Conservation (phyloP, 2,329 filamentous ascomycete genomes). For the Cercospora brassicicola region DNA sequence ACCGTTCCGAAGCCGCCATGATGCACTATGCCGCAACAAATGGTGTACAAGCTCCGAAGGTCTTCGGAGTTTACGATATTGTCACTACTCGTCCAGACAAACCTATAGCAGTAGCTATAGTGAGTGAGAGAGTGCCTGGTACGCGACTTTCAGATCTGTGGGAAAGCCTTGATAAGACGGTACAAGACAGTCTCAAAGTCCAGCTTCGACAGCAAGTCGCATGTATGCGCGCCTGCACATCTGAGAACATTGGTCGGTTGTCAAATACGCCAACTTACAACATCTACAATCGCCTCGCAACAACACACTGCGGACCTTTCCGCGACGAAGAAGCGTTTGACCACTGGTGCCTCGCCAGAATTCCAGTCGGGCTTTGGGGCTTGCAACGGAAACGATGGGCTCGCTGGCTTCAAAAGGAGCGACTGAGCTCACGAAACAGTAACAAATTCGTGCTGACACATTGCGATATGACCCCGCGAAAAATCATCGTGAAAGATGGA, state of each 20-base stretch:
- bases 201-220: background rate
- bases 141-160: background rate
- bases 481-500: slow-evolving; percentile 26
- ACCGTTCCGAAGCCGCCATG: background rate
- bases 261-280: background rate
- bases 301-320: background rate
- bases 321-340: background rate
- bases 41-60: background rate
- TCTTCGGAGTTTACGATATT: background rate
- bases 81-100: background rate
- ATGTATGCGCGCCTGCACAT: background rate
- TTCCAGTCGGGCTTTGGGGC: background rate
- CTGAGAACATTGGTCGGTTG: too few species aligned
- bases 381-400: background rate
- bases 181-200: background rate
- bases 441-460: slow-evolving; percentile 26
- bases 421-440: background rate
- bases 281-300: background rate
- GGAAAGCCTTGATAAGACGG: background rate
- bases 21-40: background rate
- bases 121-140: background rate
- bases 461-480: slow-evolving; percentile 24
- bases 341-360: background rate
- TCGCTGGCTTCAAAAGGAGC: background rate
- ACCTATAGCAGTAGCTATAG: slow-evolving; percentile 5